Percentiles rank a stretch among this genome's conserved stretches.
phyloP scores from a whole-genome alignment of 2,329 filamentous ascomycete genomes.

The Aureobasidium sp. region DNA sequence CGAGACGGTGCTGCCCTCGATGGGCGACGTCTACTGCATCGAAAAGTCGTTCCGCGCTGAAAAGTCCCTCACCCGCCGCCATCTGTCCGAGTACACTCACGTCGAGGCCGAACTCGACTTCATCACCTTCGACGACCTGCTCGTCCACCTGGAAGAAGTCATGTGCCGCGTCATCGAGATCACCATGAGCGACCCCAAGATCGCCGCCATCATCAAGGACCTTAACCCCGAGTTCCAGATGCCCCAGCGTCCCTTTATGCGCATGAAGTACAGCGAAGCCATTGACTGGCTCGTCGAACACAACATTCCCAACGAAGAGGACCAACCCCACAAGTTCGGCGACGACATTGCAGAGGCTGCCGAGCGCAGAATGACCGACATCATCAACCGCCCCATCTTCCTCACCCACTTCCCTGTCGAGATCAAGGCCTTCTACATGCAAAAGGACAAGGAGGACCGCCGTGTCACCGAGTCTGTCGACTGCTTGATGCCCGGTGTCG shows the following conservation, averaged over 20 bases:
- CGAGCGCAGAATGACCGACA: slow-evolving; percentile 94
- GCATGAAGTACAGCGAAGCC: slow-evolving; percentile 91
- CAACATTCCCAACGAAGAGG: slow-evolving; percentile 89
- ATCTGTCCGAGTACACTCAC: slow-evolving; percentile 94
- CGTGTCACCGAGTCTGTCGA: slow-evolving; percentile 93
- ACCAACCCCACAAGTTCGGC: slow-evolving; percentile 80
- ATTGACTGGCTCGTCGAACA: slow-evolving; percentile 90
- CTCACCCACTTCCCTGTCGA: slow-evolving; percentile 93
- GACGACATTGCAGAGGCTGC: slow-evolving; percentile 98
- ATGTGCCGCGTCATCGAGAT: slow-evolving; percentile 81
- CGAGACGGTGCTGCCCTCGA: slow-evolving; percentile 82
- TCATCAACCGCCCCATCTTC: slow-evolving; percentile 91
- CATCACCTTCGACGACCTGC: slow-evolving; percentile 83
- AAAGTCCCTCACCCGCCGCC: slow-evolving; percentile 88
- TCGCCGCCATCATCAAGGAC: slow-evolving; percentile 66
- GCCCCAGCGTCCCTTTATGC: slow-evolving; percentile 78
- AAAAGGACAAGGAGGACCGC: slow-evolving; percentile 69
- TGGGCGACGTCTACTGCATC: slow-evolving; percentile 96
- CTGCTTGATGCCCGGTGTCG: slow-evolving; percentile 81
- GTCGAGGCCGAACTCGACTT: slow-evolving; percentile 95
- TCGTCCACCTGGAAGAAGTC: slow-evolving; percentile 78
- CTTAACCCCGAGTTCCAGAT: slow-evolving; percentile 87
- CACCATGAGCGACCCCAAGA: slow-evolving; percentile 64
- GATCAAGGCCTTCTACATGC: slow-evolving; percentile 99
- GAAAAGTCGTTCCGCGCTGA: slow-evolving; percentile 98